phyloP scores from a whole-genome alignment of 2,329 filamentous ascomycete species.

The Erysiphe neolycopersici region DNA sequence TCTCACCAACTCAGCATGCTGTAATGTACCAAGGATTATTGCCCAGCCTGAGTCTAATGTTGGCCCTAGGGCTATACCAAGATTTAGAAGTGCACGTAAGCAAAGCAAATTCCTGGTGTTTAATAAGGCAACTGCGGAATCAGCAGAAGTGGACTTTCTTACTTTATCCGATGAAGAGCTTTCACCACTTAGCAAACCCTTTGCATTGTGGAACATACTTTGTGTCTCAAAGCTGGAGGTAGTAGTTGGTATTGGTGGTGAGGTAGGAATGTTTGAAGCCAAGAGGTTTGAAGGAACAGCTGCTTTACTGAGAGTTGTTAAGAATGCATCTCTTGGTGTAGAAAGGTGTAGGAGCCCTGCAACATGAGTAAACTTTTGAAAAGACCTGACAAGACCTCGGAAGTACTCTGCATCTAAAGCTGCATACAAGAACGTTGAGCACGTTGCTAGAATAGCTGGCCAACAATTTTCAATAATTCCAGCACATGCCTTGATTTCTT shows the following conservation, averaged over 20 bases:
- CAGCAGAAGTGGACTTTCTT: slow-evolving; percentile 31
- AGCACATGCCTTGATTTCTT: slow-evolving; percentile 51
- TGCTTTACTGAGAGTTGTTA: slow-evolving; percentile 81
- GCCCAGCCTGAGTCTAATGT: slow-evolving; percentile 67
- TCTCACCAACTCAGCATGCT: slow-evolving; percentile 76
- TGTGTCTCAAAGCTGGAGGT: slow-evolving; percentile 23
- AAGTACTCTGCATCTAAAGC: slow-evolving; percentile 85
- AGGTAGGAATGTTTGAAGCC: slow-evolving; percentile 28
- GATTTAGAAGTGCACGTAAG: slow-evolving; percentile 68
- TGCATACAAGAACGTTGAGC: slow-evolving; percentile 83
- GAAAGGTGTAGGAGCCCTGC: slow-evolving; percentile 62
- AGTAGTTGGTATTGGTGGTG: slow-evolving; percentile 19
- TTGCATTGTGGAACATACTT: slow-evolving; percentile 38
- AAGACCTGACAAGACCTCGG: slow-evolving; percentile 68
- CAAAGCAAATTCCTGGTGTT: slow-evolving; percentile 81
- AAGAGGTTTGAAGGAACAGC: slow-evolving; percentile 64
- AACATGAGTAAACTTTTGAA: slow-evolving; percentile 88
- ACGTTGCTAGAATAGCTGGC: slow-evolving; percentile 84
- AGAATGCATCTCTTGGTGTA: slow-evolving; percentile 77
- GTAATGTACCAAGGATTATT: slow-evolving; percentile 73
- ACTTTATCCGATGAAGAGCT: slow-evolving; percentile 37
- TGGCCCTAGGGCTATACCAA: slow-evolving; percentile 81
- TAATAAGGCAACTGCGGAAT: slow-evolving; percentile 26
- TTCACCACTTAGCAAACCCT: slow-evolving; percentile 48
- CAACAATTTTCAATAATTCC: slow-evolving; percentile 75